Evolutionary conservation across 2,329 filamentous ascomycete species (phyloP).

Genomic region (Ceratocystis albifundus): DNA sequence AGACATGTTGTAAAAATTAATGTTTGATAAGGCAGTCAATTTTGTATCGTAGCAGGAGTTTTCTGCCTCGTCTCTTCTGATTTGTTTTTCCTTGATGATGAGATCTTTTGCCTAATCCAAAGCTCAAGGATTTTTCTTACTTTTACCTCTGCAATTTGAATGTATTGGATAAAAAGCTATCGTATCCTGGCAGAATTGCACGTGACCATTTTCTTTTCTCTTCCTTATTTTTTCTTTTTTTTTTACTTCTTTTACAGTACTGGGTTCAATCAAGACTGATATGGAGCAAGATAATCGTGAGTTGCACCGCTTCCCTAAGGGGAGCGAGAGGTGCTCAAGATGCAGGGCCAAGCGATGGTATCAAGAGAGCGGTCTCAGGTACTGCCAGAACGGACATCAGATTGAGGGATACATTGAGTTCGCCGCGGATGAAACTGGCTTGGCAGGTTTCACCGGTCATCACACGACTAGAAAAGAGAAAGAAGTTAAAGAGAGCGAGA

Average conservation of each 20-base stretch:
- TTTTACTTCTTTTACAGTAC: constrained; percentile 8
- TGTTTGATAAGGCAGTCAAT: too few species aligned
- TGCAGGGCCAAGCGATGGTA: constrained; percentile 65
- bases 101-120: neutral
- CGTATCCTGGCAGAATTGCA: too few species aligned
- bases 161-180: too few species aligned
- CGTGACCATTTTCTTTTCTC: too few species aligned
- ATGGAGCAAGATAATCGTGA: constrained; percentile 35
- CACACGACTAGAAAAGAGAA: constrained; percentile 21
- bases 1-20: neutral
- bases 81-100: too few species aligned
- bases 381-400: constrained; percentile 69
- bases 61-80: too few species aligned
- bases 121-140: neutral
- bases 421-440: constrained; percentile 58
- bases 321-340: constrained; percentile 44
- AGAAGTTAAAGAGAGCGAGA: constrained; percentile 47
- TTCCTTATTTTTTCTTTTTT: too few species aligned
- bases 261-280: neutral
- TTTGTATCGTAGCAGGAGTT: too few species aligned
- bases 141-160: too few species aligned
- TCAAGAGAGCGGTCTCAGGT: constrained; percentile 62
- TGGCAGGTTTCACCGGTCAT: constrained; percentile 44
- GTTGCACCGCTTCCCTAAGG: constrained; percentile 41
- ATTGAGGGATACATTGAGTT: constrained; percentile 56